phyloP scores from a whole-genome alignment of 352 stramenopile species.

The Salisapilia sapeloensis region DNA sequence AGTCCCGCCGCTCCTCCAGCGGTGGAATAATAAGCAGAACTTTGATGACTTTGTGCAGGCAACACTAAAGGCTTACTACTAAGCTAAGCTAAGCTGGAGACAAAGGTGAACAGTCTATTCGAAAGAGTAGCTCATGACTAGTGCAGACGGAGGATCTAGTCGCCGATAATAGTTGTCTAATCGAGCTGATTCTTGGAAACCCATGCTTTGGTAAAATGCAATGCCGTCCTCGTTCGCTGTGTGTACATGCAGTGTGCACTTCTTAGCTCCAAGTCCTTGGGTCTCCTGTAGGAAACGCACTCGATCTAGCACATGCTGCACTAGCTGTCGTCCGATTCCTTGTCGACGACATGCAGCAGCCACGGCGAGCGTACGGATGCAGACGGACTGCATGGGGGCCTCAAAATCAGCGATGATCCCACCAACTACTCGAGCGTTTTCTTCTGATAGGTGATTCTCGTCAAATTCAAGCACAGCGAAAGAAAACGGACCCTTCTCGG shows the following conservation, averaged over 20 bases:
- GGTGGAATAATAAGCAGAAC: conserved; percentile 78
- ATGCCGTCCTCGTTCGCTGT: conserved; percentile 33
- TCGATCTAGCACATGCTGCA: conserved; percentile 17
- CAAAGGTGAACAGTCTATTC: no score
- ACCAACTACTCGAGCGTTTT: conserved; percentile 7
- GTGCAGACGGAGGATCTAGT: conserved; percentile 24
- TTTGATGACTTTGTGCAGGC: conserved; percentile 86
- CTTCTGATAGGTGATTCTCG: no score
- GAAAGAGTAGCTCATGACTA: conserved; percentile 27
- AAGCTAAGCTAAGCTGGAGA: no score
- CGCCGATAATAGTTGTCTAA: conserved; percentile 52
- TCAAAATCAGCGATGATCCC: conserved; percentile 23
- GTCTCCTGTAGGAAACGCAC: conserved; percentile 1
- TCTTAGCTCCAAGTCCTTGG: conserved; percentile 1
- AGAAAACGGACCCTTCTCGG: conserved; percentile 10
- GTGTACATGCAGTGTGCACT: conserved; percentile 39
- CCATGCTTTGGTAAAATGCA: conserved; percentile 32
- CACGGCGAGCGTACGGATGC: conserved; percentile 27
- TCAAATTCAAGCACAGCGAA: no score
- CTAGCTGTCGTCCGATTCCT: conserved; percentile 16
- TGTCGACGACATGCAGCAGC: conserved; percentile 10
- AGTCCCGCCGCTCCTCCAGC: conserved; percentile 65
- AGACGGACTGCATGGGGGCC: conserved; percentile 8
- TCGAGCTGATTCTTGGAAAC: conserved; percentile 20
- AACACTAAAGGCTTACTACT: conserved; percentile 87